phyloP scores from a whole-genome alignment of 23 red algal genomes.

The Cyanidioschyzon merolae region DNA sequence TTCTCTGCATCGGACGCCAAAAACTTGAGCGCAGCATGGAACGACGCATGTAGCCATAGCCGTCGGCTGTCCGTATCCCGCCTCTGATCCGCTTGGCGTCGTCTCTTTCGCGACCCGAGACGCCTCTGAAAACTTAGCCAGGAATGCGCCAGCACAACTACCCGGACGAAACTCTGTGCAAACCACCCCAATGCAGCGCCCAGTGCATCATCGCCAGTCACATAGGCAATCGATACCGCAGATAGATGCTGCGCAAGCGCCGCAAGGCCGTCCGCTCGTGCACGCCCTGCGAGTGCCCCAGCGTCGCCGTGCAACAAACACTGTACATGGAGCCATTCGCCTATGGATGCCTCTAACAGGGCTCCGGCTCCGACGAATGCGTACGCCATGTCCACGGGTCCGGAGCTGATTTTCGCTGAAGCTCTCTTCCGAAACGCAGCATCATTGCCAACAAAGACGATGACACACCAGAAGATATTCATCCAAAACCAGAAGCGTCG shows the following conservation, averaged over 20 bases:
- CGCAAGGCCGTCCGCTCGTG: constrained; percentile 1
- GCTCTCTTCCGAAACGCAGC: not conserved
- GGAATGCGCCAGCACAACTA: not conserved
- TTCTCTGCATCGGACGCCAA: constrained; percentile 58
- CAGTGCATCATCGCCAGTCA: not conserved
- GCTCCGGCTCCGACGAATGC: not conserved
- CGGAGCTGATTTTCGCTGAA: not conserved
- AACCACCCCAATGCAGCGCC: not conserved
- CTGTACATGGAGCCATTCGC: not conserved
- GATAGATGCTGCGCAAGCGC: not conserved
- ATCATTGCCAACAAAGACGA: not conserved
- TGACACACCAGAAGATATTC: not conserved
- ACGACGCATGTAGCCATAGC: not conserved
- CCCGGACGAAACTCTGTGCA: not conserved
- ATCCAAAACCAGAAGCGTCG: not conserved
- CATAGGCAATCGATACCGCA: not conserved
- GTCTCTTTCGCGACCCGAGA: not conserved
- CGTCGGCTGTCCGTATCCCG: not conserved
- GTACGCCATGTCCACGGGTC: not conserved
- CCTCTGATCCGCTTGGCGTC: not conserved
- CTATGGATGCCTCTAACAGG: not conserved
- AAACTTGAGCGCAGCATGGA: not conserved
- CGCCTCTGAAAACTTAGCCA: not conserved
- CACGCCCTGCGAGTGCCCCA: not conserved
- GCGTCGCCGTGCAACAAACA: not conserved